Evolutionary conservation across 257 asterid species (phyloP), one percentile per base, ranked within the genome.

Genomic region (Capsicum chinense): DNA sequence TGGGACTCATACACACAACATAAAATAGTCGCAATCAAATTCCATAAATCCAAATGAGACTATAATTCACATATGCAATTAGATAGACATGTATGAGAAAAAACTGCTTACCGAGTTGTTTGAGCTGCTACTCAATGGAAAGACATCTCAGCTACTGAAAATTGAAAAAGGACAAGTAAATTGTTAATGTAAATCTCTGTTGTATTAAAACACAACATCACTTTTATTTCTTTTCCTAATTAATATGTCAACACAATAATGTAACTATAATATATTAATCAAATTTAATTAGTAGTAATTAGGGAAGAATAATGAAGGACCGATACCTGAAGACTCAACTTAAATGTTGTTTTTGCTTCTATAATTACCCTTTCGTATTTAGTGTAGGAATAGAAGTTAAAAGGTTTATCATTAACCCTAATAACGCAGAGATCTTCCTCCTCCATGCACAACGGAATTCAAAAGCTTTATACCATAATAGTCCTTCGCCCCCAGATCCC

Each of bases 91-190:
- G 7, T 37, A 14, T 35, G 73, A 14, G 33, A 33, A 12, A 66
- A 63, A 66, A 35, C 74, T 67, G 12, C 48, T 67, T 2, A 67
- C 50, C 74, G 50, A 67, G 19, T 67, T 67, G 0, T 48, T 67
- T 35, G 48, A 67, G 19, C 50, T 67, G 50, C 48, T 67, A 67
- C 19, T 12, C 74, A 67, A 13, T 67, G 13, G 14, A 19, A 3
- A 35, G 10, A 67, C 74, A 67, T 67, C 74, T 67, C 50, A 67
- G 21, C 21, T 35, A n/a, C 74, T 67, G 74, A 14, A 67, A 67
- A 14, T 67, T 33, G 50, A 35, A 67, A 39, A 35, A 67, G 47
- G 44, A 64, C 5, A 33, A 67, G 47, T 26, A 26, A 26, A 26
- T 26, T 26, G 33, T 26, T 26, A 26, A 26, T 26, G 33, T 26